These are phyloP conservation scores for Termitomyces sp. DNA, from an alignment of 768 basidiomycete species.

Conservation along the genomic window DNA sequence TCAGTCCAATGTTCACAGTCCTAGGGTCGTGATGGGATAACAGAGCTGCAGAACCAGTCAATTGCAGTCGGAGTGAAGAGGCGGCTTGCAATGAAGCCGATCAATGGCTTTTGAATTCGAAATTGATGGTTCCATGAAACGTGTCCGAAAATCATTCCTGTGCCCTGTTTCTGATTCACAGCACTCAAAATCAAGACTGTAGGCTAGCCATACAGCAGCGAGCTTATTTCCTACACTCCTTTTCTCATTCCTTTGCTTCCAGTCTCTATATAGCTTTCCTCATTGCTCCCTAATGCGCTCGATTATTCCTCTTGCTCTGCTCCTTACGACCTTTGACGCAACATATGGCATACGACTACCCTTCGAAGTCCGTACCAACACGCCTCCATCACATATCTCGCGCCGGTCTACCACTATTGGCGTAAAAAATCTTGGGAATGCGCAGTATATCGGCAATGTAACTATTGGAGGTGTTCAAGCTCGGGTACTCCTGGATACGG, in stretches of 20 bases:
- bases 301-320: constrained; percentile 40
- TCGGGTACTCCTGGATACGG: constrained; percentile 70
- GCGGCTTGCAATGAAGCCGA: not conserved
- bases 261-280: constrained; percentile 12
- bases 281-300: constrained; percentile 31
- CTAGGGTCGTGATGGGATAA: no score
- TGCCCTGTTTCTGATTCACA: not conserved
- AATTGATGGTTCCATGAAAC: no score
- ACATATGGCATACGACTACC: constrained; percentile 36
- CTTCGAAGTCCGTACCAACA: constrained; percentile 30
- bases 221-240: constrained; percentile 11
- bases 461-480: constrained; percentile 57
- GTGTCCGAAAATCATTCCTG: constrained; percentile 4
- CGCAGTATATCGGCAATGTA: constrained; percentile 70
- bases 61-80: no score
- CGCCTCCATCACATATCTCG: constrained; percentile 20
- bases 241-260: constrained; percentile 18
- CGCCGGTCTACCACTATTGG: constrained; percentile 35
- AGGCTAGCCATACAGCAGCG: constrained; percentile 5
- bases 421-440: constrained; percentile 64
- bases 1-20: not conserved
- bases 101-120: not conserved
- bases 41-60: not conserved
- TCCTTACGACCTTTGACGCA: constrained; percentile 33
- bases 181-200: not conserved